Conservation (phyloP, 371 early-diverging fungal genomes). For the Apophysomyces sp. region DNA sequence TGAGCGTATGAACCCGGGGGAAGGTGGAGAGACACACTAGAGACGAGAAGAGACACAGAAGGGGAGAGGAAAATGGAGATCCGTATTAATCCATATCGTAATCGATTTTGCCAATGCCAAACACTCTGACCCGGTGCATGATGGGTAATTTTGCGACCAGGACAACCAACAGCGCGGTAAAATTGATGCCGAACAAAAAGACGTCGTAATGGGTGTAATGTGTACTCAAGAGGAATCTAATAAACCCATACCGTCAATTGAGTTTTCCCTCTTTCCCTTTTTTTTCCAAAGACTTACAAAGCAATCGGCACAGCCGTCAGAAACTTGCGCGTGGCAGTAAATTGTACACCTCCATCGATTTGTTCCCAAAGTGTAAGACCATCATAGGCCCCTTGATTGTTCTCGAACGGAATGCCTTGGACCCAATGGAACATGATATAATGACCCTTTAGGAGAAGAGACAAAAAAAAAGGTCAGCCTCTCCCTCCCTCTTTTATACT, state of each 20-base stretch:
- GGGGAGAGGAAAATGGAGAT: not conserved
- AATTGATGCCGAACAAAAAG: constrained; percentile 83
- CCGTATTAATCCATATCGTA: constrained; percentile 21
- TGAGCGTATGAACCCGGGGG: no score
- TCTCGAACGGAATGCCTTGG: constrained; percentile 92
- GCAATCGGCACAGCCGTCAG: constrained; percentile 90
- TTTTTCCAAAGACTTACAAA: constrained; percentile 64
- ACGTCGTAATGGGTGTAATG: constrained; percentile 95
- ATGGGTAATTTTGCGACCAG: constrained; percentile 92
- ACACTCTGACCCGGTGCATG: constrained; percentile 94
- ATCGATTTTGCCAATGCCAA: constrained; percentile 71
- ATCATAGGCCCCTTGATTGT: constrained; percentile 94
- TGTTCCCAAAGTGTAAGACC: constrained; percentile 98
- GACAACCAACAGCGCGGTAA: constrained; percentile 76
- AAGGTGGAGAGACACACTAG: no score
- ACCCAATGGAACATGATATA: constrained; percentile 97
- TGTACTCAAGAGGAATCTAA: constrained; percentile 91
- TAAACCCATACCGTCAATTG: not conserved
- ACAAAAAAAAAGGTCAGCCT: not conserved
- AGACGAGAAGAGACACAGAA: not conserved
- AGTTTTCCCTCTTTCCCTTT: not conserved
- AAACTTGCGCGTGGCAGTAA: constrained; percentile 97
- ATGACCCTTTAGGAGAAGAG: constrained; percentile 62
- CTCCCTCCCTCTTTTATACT: no score
- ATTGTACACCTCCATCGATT: constrained; percentile 94